phyloP scores from a whole-genome alignment of 1,284 basidiomycete genomes.

The Pulchroboletus neoregius region DNA sequence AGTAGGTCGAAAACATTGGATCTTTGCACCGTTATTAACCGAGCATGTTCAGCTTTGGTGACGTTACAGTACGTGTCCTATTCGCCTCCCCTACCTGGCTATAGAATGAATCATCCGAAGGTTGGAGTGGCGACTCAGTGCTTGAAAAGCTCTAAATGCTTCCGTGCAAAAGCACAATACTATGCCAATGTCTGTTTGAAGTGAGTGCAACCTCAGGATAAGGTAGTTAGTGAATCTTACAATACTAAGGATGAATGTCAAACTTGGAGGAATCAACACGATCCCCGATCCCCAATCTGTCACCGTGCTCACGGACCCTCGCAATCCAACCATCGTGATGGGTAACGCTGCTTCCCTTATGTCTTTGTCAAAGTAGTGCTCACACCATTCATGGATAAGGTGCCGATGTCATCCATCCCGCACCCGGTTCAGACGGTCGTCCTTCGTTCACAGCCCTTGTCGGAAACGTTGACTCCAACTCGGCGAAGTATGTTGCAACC shows the following conservation, averaged over 20 bases:
- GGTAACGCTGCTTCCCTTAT: slow-evolving; percentile 37
- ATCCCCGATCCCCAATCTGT: slow-evolving; percentile 63
- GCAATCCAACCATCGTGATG: slow-evolving; percentile 74
- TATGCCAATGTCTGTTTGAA: slow-evolving; percentile 78
- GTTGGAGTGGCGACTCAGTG: slow-evolving; percentile 73
- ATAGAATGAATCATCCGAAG: slow-evolving; percentile 33
- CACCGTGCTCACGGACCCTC: slow-evolving; percentile 57
- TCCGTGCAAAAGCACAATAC: slow-evolving; percentile 63
- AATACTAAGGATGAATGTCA: slow-evolving; percentile 64
- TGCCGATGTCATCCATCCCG: slow-evolving; percentile 76
- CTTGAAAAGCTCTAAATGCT: slow-evolving; percentile 60
- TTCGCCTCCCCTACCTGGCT: background rate
- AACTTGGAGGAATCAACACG: slow-evolving; percentile 75
- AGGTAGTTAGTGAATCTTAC: slow-evolving; percentile 1
- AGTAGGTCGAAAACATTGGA: slow-evolving; percentile 45
- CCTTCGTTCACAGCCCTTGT: slow-evolving; percentile 77
- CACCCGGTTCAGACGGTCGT: slow-evolving; percentile 64
- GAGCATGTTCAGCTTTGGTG: slow-evolving; percentile 54
- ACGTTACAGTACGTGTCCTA: slow-evolving; percentile 47
- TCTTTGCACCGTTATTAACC: slow-evolving; percentile 2
- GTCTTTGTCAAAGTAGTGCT: background rate
- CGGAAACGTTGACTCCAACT: slow-evolving; percentile 66
- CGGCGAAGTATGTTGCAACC: slow-evolving; percentile 51
- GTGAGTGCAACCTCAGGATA: slow-evolving; percentile 38
- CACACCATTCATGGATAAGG: slow-evolving; percentile 36